Conservation (phyloP, 129 eudicot genomes). For the Flaveria robusta region DNA sequence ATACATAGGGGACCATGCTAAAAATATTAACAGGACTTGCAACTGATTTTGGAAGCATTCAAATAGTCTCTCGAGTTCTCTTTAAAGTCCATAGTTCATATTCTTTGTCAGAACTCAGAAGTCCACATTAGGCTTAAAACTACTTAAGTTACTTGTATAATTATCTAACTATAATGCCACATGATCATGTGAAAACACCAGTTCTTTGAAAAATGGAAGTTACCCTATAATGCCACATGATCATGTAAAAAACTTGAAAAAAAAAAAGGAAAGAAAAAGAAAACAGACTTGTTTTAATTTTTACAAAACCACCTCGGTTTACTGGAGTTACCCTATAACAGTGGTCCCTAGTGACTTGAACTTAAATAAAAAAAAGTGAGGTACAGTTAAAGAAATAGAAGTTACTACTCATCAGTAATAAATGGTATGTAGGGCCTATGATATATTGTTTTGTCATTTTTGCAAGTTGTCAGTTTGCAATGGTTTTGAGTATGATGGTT, state of each 20-base stretch:
- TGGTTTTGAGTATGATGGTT: slow-evolving; percentile 37
- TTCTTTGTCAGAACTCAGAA: slow-evolving; percentile 6
- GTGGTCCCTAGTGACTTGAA: slow-evolving; percentile 30
- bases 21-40: slow-evolving; percentile 16
- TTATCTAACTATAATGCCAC: slow-evolving; percentile 1
- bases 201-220: background rate
- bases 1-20: slow-evolving; percentile 25
- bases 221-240: slow-evolving; percentile 1
- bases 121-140: slow-evolving; percentile 14
- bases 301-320: background rate
- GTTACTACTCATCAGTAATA: slow-evolving; percentile 26
- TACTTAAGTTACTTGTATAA: background rate
- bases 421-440: slow-evolving; percentile 25
- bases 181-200: background rate
- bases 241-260: background rate
- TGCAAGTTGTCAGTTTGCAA: slow-evolving; percentile 31
- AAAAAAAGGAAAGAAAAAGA: background rate
- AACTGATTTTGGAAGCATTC: slow-evolving; percentile 27
- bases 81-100: background rate
- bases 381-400: slow-evolving; percentile 13
- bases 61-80: slow-evolving; percentile 20
- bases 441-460: slow-evolving; percentile 1
- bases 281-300: background rate
- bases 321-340: background rate
- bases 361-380: background rate